A percentile compares a stretch with the other conserved stretches of the same genome.
Evolutionary conservation across 129 eudicot species (phyloP).

Genomic region (Ambrosia trifida): DNA sequence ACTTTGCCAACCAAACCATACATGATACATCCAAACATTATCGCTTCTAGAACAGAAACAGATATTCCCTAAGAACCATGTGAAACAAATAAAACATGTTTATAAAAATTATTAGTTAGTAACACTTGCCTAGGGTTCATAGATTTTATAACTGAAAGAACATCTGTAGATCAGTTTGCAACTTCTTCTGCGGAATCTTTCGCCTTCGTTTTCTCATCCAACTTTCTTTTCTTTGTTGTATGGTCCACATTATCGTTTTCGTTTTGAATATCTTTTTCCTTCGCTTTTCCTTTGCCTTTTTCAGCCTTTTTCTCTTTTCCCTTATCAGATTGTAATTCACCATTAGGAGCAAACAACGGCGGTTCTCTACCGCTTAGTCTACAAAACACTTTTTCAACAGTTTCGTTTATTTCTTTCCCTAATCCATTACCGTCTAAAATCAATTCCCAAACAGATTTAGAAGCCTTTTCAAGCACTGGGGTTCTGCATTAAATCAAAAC

Average conservation of each 20-base stretch:
- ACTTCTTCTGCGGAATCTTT: slow-evolving; percentile 46
- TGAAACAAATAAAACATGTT: background rate
- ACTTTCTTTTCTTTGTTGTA: slow-evolving; percentile 48
- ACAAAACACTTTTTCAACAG: slow-evolving; percentile 83
- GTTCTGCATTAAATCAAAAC: slow-evolving; percentile 45
- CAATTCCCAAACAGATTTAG: slow-evolving; percentile 91
- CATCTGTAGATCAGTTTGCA: slow-evolving; percentile 30
- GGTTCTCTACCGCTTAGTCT: slow-evolving; percentile 83
- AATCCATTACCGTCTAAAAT: slow-evolving; percentile 80
- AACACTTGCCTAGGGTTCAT: slow-evolving; percentile 28
- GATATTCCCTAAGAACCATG: background rate
- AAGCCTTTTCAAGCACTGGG: slow-evolving; percentile 95
- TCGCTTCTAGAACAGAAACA: background rate
- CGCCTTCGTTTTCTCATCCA: slow-evolving; percentile 26
- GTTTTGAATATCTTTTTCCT: slow-evolving; percentile 36
- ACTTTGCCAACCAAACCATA: background rate
- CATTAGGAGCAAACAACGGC: slow-evolving; percentile 59
- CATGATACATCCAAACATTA: background rate
- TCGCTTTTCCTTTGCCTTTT: slow-evolving; percentile 48
- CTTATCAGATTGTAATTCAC: slow-evolving; percentile 44
- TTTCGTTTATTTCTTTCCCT: slow-evolving; percentile 93
- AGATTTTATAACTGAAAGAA: slow-evolving; percentile 10
- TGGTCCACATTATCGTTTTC: slow-evolving; percentile 40
- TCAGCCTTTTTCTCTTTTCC: slow-evolving; percentile 43
- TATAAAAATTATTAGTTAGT: slow-evolving; percentile 11